These are phyloP conservation scores for Xylariaceae sp. DNA, from an alignment of 2,329 filamentous ascomycete species.

Conservation along the genomic window DNA sequence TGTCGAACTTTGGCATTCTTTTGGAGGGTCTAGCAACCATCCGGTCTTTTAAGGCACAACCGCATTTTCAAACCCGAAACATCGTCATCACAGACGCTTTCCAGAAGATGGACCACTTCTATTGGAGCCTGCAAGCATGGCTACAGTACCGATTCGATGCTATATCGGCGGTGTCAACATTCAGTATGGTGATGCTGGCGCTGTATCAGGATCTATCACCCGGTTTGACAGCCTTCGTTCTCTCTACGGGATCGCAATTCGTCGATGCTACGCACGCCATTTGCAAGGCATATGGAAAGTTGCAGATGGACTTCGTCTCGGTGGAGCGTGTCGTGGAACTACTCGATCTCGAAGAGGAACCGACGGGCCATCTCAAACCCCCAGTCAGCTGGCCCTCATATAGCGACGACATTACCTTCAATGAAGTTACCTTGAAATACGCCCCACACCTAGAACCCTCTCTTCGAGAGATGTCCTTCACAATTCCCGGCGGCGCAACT, in stretches of 20 bases:
- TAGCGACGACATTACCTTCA: constrained; percentile 68
- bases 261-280: constrained; percentile 67
- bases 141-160: constrained; percentile 73
- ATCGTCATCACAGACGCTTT: constrained; percentile 81
- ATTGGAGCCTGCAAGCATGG: constrained; percentile 86
- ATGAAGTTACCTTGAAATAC: constrained; percentile 74
- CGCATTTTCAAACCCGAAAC: constrained; percentile 74
- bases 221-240: constrained; percentile 77
- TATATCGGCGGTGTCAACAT: constrained; percentile 68
- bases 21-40: constrained; percentile 84
- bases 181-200: constrained; percentile 68
- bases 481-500: constrained; percentile 61
- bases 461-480: constrained; percentile 63
- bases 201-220: constrained; percentile 70
- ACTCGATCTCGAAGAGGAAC: constrained; percentile 72
- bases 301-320: constrained; percentile 89
- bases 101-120: constrained; percentile 94
- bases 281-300: constrained; percentile 74
- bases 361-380: constrained; percentile 60
- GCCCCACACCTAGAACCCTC: constrained; percentile 73
- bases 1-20: constrained; percentile 88
- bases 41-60: constrained; percentile 73
- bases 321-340: constrained; percentile 84
- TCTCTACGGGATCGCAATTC: constrained; percentile 66
- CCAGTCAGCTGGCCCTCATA: constrained; percentile 74